Evolutionary conservation across 164 flowering plant species (phyloP), one percentile per base, ranked within the genome.

Genomic region (Macadamia tetraphylla): DNA sequence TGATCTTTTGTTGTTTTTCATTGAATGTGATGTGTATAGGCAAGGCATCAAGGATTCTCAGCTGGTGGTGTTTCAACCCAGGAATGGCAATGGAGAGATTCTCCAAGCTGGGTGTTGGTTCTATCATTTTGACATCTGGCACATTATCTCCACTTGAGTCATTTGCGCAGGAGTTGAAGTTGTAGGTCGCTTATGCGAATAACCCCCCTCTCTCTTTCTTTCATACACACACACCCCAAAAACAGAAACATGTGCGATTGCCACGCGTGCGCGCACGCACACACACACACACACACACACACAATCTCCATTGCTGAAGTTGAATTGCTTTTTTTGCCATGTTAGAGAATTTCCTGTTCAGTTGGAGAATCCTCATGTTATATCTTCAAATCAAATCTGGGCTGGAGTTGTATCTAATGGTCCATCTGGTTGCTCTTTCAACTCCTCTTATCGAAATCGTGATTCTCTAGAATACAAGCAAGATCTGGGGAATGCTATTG

Each of bases 51-150:
- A 88, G 97, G 75, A 90, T 80, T 51, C 86, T 94, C 68, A 89
- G 99, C 82, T 94, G 99, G 99, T 94, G 99, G 99, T 94, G 99
- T 69, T 94, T 94, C 74, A 90, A 92, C 80, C 99, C 99, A 5
- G 99, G 99, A 74, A 73, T 90, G 72, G 85, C 98, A 43, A 83
- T 94, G 97, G 83, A 85, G 71, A 91, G 81, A 67, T 88, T 92
- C 72, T 65, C 82, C 43, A 71, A 23, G 66, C 31, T 80, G 76
- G 83, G 82, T 69, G 88, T 94, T 71, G 89, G 87, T 40, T 94
- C 99, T 71, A 82, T 94, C 67, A 92, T 94, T 74, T 78, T 94
- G 83, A 94, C 99, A 66, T 94, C 99, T 69, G 99, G 99, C 70
- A 92, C 99, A 58, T 82, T 94, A 71, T 88, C 98, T 71, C 99